Evolutionary conservation across 805 yeast genomes (phyloP).

Genomic region (Sugiyamaella lignohabitans): DNA sequence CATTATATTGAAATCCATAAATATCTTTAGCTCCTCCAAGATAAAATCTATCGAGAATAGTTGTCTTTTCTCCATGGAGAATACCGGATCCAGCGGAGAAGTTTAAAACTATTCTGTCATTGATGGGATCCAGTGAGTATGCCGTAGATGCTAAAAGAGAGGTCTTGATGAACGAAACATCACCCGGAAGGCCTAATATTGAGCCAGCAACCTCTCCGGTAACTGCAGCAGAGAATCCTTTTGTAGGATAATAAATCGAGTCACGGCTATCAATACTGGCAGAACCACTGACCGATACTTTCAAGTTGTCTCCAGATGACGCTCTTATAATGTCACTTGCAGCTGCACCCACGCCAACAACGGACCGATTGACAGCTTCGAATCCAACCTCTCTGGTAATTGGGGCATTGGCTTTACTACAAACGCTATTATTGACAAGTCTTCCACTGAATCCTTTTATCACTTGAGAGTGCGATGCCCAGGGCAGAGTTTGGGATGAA

Average conservation of each 20-base stretch:
- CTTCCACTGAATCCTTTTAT: constrained; percentile 38
- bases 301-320: constrained; percentile 56
- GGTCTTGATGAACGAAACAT: constrained; percentile 26
- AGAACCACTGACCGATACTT: constrained; percentile 44
- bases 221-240: constrained; percentile 36
- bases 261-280: constrained; percentile 37
- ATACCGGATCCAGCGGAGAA: constrained; percentile 11
- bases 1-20: constrained; percentile 57
- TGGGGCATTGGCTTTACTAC: constrained; percentile 6
- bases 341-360: constrained; percentile 41
- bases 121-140: constrained; percentile 17
- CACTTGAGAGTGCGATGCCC: constrained; percentile 49
- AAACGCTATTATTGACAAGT: constrained; percentile 18
- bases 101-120: constrained; percentile 20
- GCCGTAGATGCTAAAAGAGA: constrained; percentile 13
- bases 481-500: constrained; percentile 42
- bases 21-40: constrained; percentile 68
- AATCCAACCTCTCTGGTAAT: constrained; percentile 43
- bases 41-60: constrained; percentile 70
- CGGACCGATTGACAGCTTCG: constrained; percentile 48
- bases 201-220: constrained; percentile 31
- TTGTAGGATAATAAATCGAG: constrained; percentile 33
- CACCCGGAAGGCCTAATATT: constrained; percentile 26
- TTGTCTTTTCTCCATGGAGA: constrained; percentile 34
- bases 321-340: constrained; percentile 58